phyloP scores from a whole-genome alignment of 2,329 filamentous ascomycete species.

The Alternaria atra region DNA sequence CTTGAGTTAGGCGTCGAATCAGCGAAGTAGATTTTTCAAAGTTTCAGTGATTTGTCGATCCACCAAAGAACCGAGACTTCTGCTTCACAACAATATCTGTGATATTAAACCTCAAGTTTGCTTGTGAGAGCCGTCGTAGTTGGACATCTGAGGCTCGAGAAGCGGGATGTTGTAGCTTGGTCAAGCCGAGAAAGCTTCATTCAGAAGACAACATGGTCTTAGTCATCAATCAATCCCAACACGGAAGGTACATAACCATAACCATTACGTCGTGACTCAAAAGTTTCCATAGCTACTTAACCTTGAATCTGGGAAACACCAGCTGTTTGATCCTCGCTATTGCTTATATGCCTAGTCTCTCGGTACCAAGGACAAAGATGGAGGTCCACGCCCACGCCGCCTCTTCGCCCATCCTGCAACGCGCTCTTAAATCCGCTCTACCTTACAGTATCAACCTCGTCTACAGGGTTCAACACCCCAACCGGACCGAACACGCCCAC shows the following conservation, averaged over 20 bases:
- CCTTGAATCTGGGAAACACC: too few relatives aligned
- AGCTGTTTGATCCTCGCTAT: neutral
- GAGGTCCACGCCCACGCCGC: conserved; percentile 31
- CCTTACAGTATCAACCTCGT: conserved; percentile 69
- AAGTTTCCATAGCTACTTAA: neutral
- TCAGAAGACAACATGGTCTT: neutral
- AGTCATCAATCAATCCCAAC: conserved; percentile 10
- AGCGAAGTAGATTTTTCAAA: too few relatives aligned
- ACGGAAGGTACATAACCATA: conserved; percentile 11
- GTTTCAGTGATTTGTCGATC: too few relatives aligned
- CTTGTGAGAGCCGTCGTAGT: too few relatives aligned
- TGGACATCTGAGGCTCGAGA: neutral
- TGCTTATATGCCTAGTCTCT: neutral
- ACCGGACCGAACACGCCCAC: conserved; percentile 50
- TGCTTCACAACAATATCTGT: too few relatives aligned
- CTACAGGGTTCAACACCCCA: conserved; percentile 69
- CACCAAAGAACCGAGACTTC: too few relatives aligned
- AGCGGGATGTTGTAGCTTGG: neutral
- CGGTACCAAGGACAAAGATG: conserved; percentile 6
- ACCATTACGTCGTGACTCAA: neutral
- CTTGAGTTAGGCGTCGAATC: too few relatives aligned
- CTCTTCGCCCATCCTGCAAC: conserved; percentile 60
- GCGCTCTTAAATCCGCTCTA: conserved; percentile 60
- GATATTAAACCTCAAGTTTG: too few relatives aligned
- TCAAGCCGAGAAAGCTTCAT: neutral